Conservation (phyloP, 2,329 filamentous ascomycete species). For the Talaromyces funiculosus region DNA sequence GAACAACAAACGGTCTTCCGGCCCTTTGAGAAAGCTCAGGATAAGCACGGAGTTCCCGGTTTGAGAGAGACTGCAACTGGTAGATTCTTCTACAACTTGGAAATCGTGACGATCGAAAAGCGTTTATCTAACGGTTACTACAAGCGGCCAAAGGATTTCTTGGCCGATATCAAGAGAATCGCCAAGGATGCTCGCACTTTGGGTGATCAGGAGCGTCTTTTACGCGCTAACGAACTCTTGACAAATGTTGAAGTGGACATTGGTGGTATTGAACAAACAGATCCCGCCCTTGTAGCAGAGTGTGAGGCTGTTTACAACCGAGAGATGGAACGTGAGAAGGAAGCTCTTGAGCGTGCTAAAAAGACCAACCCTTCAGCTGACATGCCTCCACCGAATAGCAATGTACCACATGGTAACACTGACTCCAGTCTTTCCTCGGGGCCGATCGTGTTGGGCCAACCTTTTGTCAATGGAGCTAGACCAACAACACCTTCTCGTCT, state of each 20-base stretch:
- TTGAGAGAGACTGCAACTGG: slow-evolving; percentile 67
- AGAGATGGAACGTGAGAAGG: slow-evolving; percentile 63
- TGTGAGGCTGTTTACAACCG: slow-evolving; percentile 77
- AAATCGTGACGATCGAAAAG: slow-evolving; percentile 88
- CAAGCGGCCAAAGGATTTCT: slow-evolving; percentile 80
- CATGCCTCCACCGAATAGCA: slow-evolving; percentile 44
- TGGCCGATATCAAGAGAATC: slow-evolving; percentile 77
- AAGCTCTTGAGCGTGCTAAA: slow-evolving; percentile 52
- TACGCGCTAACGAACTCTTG: slow-evolving; percentile 86
- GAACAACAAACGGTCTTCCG: slow-evolving; percentile 56
- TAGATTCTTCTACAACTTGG: slow-evolving; percentile 93
- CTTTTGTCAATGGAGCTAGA: slow-evolving; percentile 51
- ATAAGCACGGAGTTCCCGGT: slow-evolving; percentile 71
- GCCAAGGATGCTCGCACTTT: slow-evolving; percentile 76
- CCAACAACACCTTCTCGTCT: slow-evolving; percentile 54
- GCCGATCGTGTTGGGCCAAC: slow-evolving; percentile 59
- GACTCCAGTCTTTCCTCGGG: slow-evolving; percentile 47
- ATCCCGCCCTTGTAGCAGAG: slow-evolving; percentile 60
- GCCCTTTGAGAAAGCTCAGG: slow-evolving; percentile 73
- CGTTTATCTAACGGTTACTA: slow-evolving; percentile 97
- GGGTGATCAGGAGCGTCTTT: slow-evolving; percentile 73
- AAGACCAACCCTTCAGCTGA: slow-evolving; percentile 36
- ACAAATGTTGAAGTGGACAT: slow-evolving; percentile 95
- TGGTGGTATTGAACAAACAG: slow-evolving; percentile 61
- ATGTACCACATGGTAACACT: slow-evolving; percentile 48